phyloP scores from a whole-genome alignment of 805 yeast genomes.

The Schwanniomyces polymorphus region DNA sequence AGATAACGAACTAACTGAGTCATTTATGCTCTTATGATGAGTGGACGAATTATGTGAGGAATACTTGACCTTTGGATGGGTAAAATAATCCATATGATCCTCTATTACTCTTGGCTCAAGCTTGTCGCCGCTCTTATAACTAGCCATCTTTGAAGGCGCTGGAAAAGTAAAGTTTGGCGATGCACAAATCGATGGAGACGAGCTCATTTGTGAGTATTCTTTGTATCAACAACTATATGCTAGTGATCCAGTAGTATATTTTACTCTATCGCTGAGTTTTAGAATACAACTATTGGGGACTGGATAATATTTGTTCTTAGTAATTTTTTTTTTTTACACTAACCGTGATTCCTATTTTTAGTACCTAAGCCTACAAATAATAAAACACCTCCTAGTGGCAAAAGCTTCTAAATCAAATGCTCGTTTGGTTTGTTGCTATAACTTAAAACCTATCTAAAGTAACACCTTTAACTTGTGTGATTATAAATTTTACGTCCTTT shows the following conservation, averaged over 20 bases:
- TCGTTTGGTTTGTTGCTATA: background rate
- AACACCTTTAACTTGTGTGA: background rate
- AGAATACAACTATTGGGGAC: too few relatives aligned
- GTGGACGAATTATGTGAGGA: background rate
- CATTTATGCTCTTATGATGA: constrained; percentile 9
- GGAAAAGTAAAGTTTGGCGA: constrained; percentile 23
- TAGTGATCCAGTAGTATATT: too few relatives aligned
- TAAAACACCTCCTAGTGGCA: background rate
- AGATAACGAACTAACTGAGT: constrained; percentile 27
- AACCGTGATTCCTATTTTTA: background rate
- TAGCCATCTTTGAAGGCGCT: constrained; percentile 3
- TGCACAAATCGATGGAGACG: constrained; percentile 20
- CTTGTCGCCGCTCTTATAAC: constrained; percentile 5
- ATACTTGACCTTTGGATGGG: background rate
- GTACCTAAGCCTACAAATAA: background rate
- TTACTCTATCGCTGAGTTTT: too few relatives aligned
- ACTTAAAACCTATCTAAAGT: too few relatives aligned
- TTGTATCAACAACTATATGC: background rate
- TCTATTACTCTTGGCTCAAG: background rate
- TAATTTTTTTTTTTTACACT: background rate
- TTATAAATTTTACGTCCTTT: background rate
- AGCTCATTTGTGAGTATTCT: constrained; percentile 9
- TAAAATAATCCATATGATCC: background rate
- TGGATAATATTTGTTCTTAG: background rate
- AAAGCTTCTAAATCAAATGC: background rate